These are phyloP conservation scores for Ploettnerulaceae sp. DNA, from an alignment of 2,329 filamentous ascomycete genomes.

Conservation along the genomic window DNA sequence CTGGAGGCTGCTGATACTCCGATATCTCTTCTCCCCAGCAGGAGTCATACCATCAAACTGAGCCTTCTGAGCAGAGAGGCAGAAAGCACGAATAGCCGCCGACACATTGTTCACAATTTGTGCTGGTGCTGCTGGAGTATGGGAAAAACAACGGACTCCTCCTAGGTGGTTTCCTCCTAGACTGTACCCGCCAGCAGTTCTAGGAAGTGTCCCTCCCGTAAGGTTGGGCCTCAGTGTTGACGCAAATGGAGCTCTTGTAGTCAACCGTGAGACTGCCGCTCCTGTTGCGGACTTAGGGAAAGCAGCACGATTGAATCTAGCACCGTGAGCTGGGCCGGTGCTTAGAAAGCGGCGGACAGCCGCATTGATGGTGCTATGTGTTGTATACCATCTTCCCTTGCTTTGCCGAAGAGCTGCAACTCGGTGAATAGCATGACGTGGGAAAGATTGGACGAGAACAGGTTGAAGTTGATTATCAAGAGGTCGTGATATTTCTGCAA, in stretches of 20 bases:
- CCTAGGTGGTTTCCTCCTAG: constrained; percentile 65
- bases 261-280: constrained; percentile 54
- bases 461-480: constrained; percentile 50
- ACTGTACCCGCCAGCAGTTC: constrained; percentile 85
- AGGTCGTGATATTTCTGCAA: constrained; percentile 39
- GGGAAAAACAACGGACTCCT: constrained; percentile 82
- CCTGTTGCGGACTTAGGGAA: constrained; percentile 53
- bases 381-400: constrained; percentile 60
- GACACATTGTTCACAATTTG: constrained; percentile 96
- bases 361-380: constrained; percentile 48
- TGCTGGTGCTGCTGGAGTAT: constrained; percentile 76
- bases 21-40: constrained; percentile 74
- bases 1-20: constrained; percentile 68
- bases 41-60: constrained; percentile 75
- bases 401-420: constrained; percentile 58
- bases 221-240: constrained; percentile 86
- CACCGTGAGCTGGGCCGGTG: constrained; percentile 27
- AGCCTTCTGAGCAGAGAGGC: constrained; percentile 83
- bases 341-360: constrained; percentile 39
- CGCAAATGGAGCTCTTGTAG: constrained; percentile 78
- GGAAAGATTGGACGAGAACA: constrained; percentile 50
- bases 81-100: constrained; percentile 84
- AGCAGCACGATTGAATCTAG: constrained; percentile 45
- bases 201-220: constrained; percentile 78
- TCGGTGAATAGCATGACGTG: constrained; percentile 51